These are phyloP conservation scores for Eragrostis tef DNA, from an alignment of 202 grass and related monocot genomes.

Conservation along the genomic window DNA sequence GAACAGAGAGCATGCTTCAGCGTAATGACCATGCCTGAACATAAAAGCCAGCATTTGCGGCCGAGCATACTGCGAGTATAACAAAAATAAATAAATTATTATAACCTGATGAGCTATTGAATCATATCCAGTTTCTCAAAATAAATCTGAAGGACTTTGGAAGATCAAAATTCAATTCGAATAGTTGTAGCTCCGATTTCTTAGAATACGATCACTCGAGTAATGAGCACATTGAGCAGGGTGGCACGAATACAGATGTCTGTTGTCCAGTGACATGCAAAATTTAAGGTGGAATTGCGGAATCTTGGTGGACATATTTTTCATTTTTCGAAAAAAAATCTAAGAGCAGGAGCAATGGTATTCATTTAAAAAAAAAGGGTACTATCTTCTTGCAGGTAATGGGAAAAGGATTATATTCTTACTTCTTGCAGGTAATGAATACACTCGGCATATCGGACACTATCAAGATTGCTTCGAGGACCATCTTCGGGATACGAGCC, in stretches of 20 bases:
- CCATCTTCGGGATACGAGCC: conserved; percentile 73
- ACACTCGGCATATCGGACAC: conserved; percentile 78
- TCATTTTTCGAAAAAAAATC: neutral
- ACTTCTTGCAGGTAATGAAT: conserved; percentile 96
- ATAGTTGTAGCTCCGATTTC: conserved; percentile 33
- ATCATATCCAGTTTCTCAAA: conserved; percentile 40
- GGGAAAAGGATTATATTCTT: conserved; percentile 38
- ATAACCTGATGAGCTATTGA: conserved; percentile 27
- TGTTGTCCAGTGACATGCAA: neutral
- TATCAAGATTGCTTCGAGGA: conserved; percentile 85
- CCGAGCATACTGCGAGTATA: conserved; percentile 73
- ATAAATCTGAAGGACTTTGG: conserved; percentile 4
- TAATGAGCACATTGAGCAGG: neutral
- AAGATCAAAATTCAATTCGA: conserved; percentile 34
- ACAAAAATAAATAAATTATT: conserved; percentile 28
- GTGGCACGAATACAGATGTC: conserved; percentile 21
- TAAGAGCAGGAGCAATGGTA: neutral
- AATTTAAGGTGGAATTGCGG: neutral
- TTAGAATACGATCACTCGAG: neutral
- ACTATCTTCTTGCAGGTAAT: no score
- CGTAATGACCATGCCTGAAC: conserved; percentile 92
- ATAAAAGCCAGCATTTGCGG: conserved; percentile 82
- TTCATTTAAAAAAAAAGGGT: neutral
- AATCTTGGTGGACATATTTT: neutral
- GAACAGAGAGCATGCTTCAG: conserved; percentile 86